Evolutionary conservation across 2,329 filamentous ascomycete genomes (phyloP), one percentile per base, ranked within the genome.

Genomic region (Colletotrichum simmondsii): DNA sequence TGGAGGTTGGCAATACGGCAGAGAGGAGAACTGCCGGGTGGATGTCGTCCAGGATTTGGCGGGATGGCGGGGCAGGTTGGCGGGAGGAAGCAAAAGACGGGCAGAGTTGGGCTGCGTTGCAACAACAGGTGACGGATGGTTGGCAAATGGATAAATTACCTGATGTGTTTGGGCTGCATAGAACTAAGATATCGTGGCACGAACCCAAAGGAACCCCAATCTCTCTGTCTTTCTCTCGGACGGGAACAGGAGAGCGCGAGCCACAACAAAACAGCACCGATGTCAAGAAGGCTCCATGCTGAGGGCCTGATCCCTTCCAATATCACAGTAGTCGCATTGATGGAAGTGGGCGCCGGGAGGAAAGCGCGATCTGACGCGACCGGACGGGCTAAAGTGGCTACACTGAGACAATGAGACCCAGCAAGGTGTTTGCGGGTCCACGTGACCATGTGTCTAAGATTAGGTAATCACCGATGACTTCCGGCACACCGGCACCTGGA

Each of bases 261-360:
- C 70, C 66, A 72, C 60, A 53, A 70, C 42, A 49, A 37, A 60
- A 72, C 24, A 35, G 35, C 59, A 56, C 46, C 49, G 54, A 6
- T 26, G 63, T 72, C 70, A 72, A 72, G 66, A 66, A 65, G 66
- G 66, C 60, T 72, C 66, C 70, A 72, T 71, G 69, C 69, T 64
- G 59, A 65, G n/a, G 42, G 59, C 54, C 65, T 49, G 60, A 32
- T 52, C 35, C 46, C 35, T 61, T 71, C 46, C 66, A 49, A 61
- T 64, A 65, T 72, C 66, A 72, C 32, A 32, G 49, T 59, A 70
- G 60, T 11, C 60, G 70, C 56, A 64, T 71, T 61, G 56, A 72
- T 32, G 42, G 53, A 35, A 35, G 60, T 37, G 35, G 35, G 22
- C 66, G 42, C n/a, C 30, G n/a, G 19, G n/a, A 35, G 35, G 61